Evolutionary conservation across 2,329 filamentous ascomycete genomes (phyloP), one percentile per base, ranked within the genome.

Genomic region (Colletotrichum coccodes): DNA sequence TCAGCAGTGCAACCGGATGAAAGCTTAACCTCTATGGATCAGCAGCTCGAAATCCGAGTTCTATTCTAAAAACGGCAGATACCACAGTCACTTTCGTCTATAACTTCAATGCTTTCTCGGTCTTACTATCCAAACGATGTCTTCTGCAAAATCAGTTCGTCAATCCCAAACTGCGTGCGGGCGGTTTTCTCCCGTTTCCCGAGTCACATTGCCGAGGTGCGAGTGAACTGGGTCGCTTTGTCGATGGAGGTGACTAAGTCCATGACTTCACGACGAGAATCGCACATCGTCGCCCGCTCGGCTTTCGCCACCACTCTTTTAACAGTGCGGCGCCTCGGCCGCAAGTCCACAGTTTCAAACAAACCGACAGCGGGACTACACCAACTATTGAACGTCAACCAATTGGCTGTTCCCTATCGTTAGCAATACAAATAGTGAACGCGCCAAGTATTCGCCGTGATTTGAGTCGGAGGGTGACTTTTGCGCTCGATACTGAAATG

Each of bases 221-320:
- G 52, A 38, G 64, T 68, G 64, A 63, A 63, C 59, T 63, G 42
- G 50, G 59, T 62, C 34, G 36, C 32, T 63, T 58, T 34, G 47
- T 53, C 28, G 64, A 63, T 63, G 50, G 42, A 34, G 36, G 57
- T 52, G 56, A 50, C 28, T n/a, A 21, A 68, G 47, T 68, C 65
- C 61, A 68, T 68, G 54, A 68, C 65, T 65, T 65, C 61, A 65
- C 36, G 40, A 60, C 61, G 30, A 56, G 3, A 65, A 59, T 18
- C 42, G 26, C 46, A 26, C 18, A 56, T 68, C 54, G 54, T 26
- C 46, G 16, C 53, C 28, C n/a, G 49, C 34, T 21, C 18, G 42
- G 47, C 28, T 52, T 50, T 40, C n/a, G n/a, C n/a, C n/a, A 28
- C 36, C 23, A 36, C 32, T 30, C 32, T 26, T 38, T 21, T 28